Conservation (phyloP, 2,329 filamentous ascomycete species). For the Clonostachys byssicola region DNA sequence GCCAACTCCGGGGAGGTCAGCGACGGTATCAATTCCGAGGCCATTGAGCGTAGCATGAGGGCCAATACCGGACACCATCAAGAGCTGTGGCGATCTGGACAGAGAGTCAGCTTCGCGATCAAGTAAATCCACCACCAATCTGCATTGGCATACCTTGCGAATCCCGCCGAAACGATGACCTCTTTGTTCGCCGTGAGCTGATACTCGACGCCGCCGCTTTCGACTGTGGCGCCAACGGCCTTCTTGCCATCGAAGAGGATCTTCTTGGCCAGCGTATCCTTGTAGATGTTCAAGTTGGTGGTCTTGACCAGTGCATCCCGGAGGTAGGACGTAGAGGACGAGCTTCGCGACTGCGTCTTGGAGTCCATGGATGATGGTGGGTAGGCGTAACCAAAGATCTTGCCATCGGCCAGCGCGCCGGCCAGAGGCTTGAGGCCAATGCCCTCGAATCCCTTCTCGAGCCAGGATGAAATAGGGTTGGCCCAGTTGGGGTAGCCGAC, state of each 20-base stretch:
- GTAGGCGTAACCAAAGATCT: slow-evolving; percentile 13
- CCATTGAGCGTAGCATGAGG: slow-evolving; percentile 16
- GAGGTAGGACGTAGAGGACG: slow-evolving; percentile 16
- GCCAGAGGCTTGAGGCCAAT: slow-evolving; percentile 15
- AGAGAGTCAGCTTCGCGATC: too few relatives aligned
- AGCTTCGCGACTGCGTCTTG: slow-evolving; percentile 12
- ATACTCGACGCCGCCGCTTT: slow-evolving; percentile 3
- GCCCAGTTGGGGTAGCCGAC: slow-evolving; percentile 17
- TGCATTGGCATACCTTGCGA: too few relatives aligned
- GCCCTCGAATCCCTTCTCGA: slow-evolving; percentile 13
- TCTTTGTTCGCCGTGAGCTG: slow-evolving; percentile 6
- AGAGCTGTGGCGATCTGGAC: slow-evolving; percentile 28
- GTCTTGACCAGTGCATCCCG: slow-evolving; percentile 13
- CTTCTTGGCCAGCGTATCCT: slow-evolving; percentile 32
- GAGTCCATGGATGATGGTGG: too few relatives aligned
- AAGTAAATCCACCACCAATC: background rate
- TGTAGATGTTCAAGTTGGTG: slow-evolving; percentile 29
- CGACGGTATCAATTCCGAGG: slow-evolving; percentile 41
- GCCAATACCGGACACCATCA: slow-evolving; percentile 30
- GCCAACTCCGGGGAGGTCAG: slow-evolving; percentile 64
- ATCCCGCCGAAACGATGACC: slow-evolving; percentile 9
- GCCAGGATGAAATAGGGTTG: slow-evolving; percentile 7
- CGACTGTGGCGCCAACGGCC: slow-evolving; percentile 7
- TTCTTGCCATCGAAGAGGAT: slow-evolving; percentile 31
- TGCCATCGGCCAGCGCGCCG: slow-evolving; percentile 11